Conservation (phyloP, 768 basidiomycete genomes). For the Trametes elegans region DNA sequence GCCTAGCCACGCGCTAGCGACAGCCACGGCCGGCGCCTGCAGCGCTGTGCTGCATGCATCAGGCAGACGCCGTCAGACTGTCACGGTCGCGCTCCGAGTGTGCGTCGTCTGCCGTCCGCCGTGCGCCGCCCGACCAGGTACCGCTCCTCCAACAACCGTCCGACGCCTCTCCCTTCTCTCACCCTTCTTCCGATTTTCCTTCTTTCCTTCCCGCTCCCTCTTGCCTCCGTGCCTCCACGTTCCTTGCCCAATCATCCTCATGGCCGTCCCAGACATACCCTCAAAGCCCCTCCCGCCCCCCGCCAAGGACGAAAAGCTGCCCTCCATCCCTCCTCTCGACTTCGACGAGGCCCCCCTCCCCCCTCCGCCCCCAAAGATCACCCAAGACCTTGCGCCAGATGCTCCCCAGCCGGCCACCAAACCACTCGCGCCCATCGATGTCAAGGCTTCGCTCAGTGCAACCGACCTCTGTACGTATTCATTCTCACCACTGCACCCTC, state of each 20-base stretch:
- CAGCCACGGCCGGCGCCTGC: too few relatives aligned
- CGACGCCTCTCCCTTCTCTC: not conserved
- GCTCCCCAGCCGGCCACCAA: constrained; percentile 11
- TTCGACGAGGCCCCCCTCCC: constrained; percentile 16
- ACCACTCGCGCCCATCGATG: constrained; percentile 16
- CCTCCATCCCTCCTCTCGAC: constrained; percentile 27
- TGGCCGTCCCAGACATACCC: constrained; percentile 17
- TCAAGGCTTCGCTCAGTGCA: constrained; percentile 13
- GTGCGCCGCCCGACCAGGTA: constrained; percentile 10
- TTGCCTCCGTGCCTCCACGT: constrained; percentile 2
- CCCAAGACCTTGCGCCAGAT: constrained; percentile 7
- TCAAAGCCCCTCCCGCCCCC: constrained; percentile 31
- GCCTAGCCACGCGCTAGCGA: too few relatives aligned
- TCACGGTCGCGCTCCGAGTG: too few relatives aligned
- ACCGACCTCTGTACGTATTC: constrained; percentile 13
- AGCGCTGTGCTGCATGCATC: too few relatives aligned
- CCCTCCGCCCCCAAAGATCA: constrained; percentile 27
- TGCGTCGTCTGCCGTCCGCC: too few relatives aligned
- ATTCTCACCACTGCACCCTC: not conserved
- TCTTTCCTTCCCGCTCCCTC: constrained; percentile 3
- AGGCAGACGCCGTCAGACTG: too few relatives aligned
- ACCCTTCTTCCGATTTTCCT: not conserved
- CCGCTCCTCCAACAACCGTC: not conserved
- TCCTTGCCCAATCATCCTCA: constrained; percentile 4
- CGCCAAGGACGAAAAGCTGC: constrained; percentile 30